A percentile compares a stretch with the other conserved stretches of the same genome.
These are phyloP conservation scores for Pharnaceum exiguum DNA, from an alignment of 148 eudicot species.

Conservation along the genomic window DNA sequence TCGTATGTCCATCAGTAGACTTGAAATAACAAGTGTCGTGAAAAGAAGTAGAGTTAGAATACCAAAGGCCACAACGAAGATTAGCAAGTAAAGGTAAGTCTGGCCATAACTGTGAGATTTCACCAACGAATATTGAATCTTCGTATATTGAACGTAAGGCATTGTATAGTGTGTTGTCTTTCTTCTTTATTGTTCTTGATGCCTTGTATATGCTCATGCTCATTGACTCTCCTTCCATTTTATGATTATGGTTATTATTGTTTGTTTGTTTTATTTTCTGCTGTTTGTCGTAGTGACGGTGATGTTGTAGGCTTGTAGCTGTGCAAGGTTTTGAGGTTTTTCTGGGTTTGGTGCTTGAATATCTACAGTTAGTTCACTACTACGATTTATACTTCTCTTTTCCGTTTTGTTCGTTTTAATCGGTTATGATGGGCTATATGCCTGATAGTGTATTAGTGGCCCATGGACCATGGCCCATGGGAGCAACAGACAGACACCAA, in stretches of 20 bases:
- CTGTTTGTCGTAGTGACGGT: no score
- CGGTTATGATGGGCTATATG: no score
- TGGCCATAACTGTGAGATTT: constrained; percentile 88
- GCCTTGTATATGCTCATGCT: constrained; percentile 75
- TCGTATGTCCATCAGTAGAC: constrained; percentile 88
- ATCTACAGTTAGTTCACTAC: no score
- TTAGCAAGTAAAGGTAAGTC: constrained; percentile 74
- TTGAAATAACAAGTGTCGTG: constrained; percentile 77
- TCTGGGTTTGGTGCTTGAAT: no score
- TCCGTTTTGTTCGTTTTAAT: no score
- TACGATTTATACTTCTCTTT: no score
- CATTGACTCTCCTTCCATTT: constrained; percentile 17
- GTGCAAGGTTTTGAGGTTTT: no score
- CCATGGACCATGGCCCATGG: no score
- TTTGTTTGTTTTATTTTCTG: background rate
- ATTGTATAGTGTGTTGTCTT: constrained; percentile 58
- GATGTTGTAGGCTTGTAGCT: no score
- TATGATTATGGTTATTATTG: background rate
- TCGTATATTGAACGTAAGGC: constrained; percentile 75
- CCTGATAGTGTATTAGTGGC: no score
- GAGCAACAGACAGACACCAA: no score
- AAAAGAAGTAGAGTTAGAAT: constrained; percentile 41
- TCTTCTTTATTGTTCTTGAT: constrained; percentile 59
- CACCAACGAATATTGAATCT: constrained; percentile 83
- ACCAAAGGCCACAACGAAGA: constrained; percentile 93